Conservation (phyloP, 768 basidiomycete genomes). For the Hypsizygus marmoreus region DNA sequence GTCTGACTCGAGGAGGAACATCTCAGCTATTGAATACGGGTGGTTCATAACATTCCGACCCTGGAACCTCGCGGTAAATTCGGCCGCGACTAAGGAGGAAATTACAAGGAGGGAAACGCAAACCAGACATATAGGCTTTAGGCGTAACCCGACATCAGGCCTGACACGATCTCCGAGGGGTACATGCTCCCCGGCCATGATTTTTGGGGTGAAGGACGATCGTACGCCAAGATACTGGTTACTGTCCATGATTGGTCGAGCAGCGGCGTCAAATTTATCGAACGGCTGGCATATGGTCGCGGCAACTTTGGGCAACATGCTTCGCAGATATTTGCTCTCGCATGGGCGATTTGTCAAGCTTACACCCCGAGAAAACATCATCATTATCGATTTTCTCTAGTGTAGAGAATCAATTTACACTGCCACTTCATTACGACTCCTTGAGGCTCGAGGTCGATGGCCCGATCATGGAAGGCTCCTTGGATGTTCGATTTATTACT, state of each 20-base stretch:
- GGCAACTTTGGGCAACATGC: not conserved
- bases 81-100: slow-evolving; percentile 4
- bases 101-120: slow-evolving; percentile 8
- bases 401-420: no score
- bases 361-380: slow-evolving; percentile 3
- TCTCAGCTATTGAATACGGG: not conserved
- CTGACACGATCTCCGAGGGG: slow-evolving; percentile 15
- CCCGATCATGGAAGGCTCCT: no score
- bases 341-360: not conserved
- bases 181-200: slow-evolving; percentile 5
- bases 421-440: slow-evolving; percentile 6
- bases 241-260: slow-evolving; percentile 2
- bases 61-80: slow-evolving; percentile 14
- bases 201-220: slow-evolving; percentile 7
- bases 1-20: slow-evolving; percentile 3
- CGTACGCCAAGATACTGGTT: not conserved
- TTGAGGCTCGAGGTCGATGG: no score
- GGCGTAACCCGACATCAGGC: slow-evolving; percentile 15
- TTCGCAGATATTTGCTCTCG: not conserved
- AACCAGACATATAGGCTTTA: slow-evolving; percentile 19
- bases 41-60: slow-evolving; percentile 11
- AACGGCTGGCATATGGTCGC: not conserved
- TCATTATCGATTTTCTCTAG: no score
- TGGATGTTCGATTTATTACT: not conserved
- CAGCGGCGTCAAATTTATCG: not conserved